phyloP scores from a whole-genome alignment of 2,329 filamentous ascomycete genomes.

The Clonostachys solani region DNA sequence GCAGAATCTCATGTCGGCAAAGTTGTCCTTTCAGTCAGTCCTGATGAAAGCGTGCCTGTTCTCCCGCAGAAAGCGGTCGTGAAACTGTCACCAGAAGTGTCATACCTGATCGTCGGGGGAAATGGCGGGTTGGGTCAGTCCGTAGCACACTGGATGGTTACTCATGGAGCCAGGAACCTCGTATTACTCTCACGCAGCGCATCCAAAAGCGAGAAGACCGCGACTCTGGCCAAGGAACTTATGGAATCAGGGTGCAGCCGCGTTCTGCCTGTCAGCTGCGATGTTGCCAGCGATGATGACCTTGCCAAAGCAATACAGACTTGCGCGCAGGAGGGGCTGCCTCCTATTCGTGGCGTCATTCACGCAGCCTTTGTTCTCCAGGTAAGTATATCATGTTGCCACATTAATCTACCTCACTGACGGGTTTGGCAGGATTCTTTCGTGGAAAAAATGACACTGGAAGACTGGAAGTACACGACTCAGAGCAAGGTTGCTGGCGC shows the following conservation, averaged over 20 bases:
- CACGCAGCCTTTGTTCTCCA: slow-evolving; percentile 10
- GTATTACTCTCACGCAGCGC: slow-evolving; percentile 44
- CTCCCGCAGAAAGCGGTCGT: too few relatives aligned
- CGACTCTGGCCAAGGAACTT: slow-evolving; percentile 33
- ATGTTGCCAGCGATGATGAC: slow-evolving; percentile 31
- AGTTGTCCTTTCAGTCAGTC: too few relatives aligned
- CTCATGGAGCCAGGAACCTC: slow-evolving; percentile 40
- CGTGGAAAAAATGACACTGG: slow-evolving; percentile 25
- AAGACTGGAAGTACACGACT: slow-evolving; percentile 22
- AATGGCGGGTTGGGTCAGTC: slow-evolving; percentile 10
- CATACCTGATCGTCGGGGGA: slow-evolving; percentile 14
- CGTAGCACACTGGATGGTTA: slow-evolving; percentile 43
- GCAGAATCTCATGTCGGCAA: too few relatives aligned
- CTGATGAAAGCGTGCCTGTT: too few relatives aligned
- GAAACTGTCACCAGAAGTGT: slow-evolving; percentile 1
- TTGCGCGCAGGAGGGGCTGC: slow-evolving; percentile 8
- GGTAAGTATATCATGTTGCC: too few relatives aligned
- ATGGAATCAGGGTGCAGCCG: slow-evolving; percentile 1
- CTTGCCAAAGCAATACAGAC: slow-evolving; percentile 7
- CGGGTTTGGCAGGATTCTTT: slow-evolving; percentile 10
- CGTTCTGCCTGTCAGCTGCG: slow-evolving; percentile 23
- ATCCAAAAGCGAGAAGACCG: slow-evolving; percentile 30
- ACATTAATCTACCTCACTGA: too few relatives aligned
- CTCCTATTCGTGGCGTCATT: slow-evolving; percentile 15
- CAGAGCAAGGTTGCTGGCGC: slow-evolving; percentile 31